Evolutionary conservation across 2,329 filamentous ascomycete genomes (phyloP).

Genomic region (Colletotrichum sp.): DNA sequence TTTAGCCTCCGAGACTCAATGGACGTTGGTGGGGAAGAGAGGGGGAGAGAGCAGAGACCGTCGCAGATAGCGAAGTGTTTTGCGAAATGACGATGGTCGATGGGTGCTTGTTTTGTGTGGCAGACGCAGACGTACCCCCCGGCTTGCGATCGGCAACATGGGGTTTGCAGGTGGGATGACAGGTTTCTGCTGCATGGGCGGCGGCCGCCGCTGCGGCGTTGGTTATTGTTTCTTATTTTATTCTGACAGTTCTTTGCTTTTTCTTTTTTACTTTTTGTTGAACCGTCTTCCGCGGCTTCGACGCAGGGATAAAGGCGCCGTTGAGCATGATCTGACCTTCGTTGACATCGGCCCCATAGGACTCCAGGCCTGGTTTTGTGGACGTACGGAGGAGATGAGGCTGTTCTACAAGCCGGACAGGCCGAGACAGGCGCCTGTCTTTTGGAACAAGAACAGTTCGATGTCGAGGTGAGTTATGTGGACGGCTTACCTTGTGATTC

Average conservation of each 20-base stretch:
- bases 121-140: not conserved
- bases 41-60: not conserved
- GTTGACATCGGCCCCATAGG: not conserved
- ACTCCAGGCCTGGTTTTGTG: not conserved
- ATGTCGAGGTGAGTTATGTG: not conserved
- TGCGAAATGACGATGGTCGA: not conserved
- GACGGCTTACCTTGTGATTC: not conserved
- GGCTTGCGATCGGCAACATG: not conserved
- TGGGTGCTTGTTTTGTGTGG: not conserved
- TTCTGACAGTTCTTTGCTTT: not conserved
- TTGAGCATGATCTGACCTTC: not conserved
- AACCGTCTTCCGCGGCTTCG: not conserved
- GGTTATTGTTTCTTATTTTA: not conserved
- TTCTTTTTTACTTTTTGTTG: not conserved
- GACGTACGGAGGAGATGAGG: not conserved
- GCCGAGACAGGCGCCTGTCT: not conserved
- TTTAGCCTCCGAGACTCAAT: not conserved
- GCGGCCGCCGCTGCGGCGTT: not conserved
- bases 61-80: not conserved
- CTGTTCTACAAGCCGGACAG: not conserved
- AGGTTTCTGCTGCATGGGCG: not conserved
- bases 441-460: fast-evolving
- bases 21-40: not conserved
- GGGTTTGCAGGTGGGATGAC: not conserved
- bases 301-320: not conserved